Conservation (phyloP, 225 moss, liverwort and hornwort genomes). For the Straminergon stramineum region DNA sequence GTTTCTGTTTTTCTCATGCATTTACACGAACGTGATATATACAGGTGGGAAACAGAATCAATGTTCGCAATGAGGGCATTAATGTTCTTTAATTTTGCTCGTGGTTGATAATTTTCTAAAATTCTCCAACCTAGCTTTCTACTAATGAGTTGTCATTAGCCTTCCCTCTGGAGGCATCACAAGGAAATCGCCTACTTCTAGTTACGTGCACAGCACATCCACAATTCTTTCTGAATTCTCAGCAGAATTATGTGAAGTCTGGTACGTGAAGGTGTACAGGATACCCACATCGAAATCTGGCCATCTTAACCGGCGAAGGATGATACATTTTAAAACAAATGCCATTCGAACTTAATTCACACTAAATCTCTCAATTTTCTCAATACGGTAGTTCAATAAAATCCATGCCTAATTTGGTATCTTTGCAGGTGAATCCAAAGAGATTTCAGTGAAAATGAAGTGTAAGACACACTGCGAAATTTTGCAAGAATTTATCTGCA, state of each 20-base stretch:
- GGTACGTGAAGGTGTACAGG: background rate
- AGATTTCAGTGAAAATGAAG: background rate
- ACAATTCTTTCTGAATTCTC: background rate
- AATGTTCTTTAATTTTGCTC: background rate
- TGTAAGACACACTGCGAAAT: background rate
- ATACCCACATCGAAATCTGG: background rate
- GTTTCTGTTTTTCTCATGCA: background rate
- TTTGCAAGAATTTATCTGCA: background rate
- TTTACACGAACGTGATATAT: background rate
- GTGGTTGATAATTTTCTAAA: background rate
- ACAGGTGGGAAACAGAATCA: background rate
- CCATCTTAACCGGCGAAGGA: background rate
- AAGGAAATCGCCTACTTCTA: background rate
- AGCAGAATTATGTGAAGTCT: background rate
- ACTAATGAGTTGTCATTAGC: too few relatives aligned
- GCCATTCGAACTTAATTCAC: too few relatives aligned
- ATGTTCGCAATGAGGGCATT: too few relatives aligned
- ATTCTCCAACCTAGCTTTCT: background rate
- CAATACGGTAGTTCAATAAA: background rate
- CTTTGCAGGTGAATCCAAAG: background rate
- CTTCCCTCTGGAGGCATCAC: background rate
- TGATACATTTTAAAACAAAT: background rate
- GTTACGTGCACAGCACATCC: background rate
- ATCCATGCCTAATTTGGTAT: background rate
- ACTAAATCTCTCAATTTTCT: background rate